A percentile compares a stretch with the other conserved stretches of the same genome.
These are phyloP conservation scores for Berkeleyomyces basicola DNA, from an alignment of 2,329 filamentous ascomycete genomes.

Conservation along the genomic window DNA sequence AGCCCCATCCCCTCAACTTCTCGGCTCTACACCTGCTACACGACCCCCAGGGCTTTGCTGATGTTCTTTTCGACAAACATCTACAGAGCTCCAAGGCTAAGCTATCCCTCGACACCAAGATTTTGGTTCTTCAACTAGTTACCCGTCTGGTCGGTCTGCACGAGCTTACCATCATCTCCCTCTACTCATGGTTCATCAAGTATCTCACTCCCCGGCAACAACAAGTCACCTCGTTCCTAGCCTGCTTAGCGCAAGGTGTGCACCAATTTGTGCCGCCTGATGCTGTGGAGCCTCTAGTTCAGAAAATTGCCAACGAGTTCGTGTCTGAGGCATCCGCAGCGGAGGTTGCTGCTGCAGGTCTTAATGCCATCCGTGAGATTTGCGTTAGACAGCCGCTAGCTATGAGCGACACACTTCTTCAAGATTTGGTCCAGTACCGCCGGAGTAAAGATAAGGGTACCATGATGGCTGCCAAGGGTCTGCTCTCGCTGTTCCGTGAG, in stretches of 20 bases:
- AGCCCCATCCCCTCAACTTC: conserved; percentile 83
- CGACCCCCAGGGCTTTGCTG: conserved; percentile 86
- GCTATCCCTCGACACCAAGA: conserved; percentile 72
- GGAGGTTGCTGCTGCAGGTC: conserved; percentile 78
- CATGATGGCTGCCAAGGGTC: conserved; percentile 94
- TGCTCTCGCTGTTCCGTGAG: conserved; percentile 80
- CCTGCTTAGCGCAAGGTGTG: conserved; percentile 78
- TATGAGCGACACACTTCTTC: conserved; percentile 88
- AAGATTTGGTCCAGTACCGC: conserved; percentile 88
- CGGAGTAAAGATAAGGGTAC: conserved; percentile 97
- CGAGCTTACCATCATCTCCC: conserved; percentile 71
- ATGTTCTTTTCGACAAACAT: conserved; percentile 79
- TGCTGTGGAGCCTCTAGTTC: conserved; percentile 72
- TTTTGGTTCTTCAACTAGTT: conserved; percentile 79
- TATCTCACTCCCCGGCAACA: conserved; percentile 76
- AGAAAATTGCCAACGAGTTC: conserved; percentile 97
- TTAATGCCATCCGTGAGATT: conserved; percentile 90
- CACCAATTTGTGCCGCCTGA: conserved; percentile 88
- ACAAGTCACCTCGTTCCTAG: conserved; percentile 82
- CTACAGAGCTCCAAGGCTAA: conserved; percentile 74
- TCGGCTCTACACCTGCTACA: conserved; percentile 86
- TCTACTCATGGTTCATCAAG: conserved; percentile 96
- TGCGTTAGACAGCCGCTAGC: conserved; percentile 86
- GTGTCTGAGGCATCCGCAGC: conserved; percentile 85
- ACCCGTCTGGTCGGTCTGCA: conserved; percentile 84